Evolutionary conservation across 2,329 filamentous ascomycete genomes (phyloP).

Genomic region (Trichoderma sp.): DNA sequence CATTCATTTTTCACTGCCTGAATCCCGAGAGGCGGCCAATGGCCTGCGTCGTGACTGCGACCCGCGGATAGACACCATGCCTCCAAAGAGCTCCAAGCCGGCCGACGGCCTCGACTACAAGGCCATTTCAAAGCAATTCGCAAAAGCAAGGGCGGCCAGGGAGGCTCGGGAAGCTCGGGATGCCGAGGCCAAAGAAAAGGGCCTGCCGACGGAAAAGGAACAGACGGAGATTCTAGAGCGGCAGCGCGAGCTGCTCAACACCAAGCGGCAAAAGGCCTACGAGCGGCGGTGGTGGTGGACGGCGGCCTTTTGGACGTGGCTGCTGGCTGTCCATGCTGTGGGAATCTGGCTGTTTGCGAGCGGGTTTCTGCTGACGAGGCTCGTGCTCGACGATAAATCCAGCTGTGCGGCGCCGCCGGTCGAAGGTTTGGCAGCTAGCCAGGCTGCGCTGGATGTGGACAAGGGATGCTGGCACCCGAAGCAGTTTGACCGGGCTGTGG

Average conservation of each 20-base stretch:
- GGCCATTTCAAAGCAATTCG: constrained; percentile 55
- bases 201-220: constrained; percentile 36
- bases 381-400: constrained; percentile 77
- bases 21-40: constrained; percentile 8
- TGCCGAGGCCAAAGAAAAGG: constrained; percentile 34
- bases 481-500: constrained; percentile 86
- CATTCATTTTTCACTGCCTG: not conserved
- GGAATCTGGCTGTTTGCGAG: constrained; percentile 92
- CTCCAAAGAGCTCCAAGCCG: constrained; percentile 28
- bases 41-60: constrained; percentile 18
- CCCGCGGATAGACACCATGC: constrained; percentile 30
- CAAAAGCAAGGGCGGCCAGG: constrained; percentile 53
- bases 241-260: constrained; percentile 50
- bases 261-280: constrained; percentile 50
- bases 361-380: constrained; percentile 87
- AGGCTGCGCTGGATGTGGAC: constrained; percentile 46
- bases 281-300: constrained; percentile 59
- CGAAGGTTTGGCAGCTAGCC: constrained; percentile 50
- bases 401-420: constrained; percentile 70
- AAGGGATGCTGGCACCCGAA: constrained; percentile 95
- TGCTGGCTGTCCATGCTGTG: constrained; percentile 72
- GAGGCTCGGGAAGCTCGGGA: constrained; percentile 40
- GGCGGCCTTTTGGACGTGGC: constrained; percentile 67
- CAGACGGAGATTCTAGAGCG: constrained; percentile 44
- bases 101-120: constrained; percentile 49